Evolutionary conservation across 2,329 filamentous ascomycete genomes (phyloP), one percentile per base, ranked within the genome.

Genomic region (Aspergillus fischeri): DNA sequence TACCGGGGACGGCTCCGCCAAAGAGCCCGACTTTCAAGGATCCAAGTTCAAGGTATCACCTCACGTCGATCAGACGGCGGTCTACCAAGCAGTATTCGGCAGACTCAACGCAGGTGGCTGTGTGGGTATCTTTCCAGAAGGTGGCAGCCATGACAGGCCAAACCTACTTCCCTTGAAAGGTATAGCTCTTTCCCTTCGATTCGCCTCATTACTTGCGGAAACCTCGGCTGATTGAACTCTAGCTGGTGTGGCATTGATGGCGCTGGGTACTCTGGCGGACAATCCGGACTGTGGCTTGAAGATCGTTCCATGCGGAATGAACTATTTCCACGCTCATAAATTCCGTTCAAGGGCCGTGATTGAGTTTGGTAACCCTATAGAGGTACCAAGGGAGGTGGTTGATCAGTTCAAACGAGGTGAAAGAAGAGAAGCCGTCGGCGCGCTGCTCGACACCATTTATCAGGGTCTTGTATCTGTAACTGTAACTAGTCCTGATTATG

Each of bases 251-350:
- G 94, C 94, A 57, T 94, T 99, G 70, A 99, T 99, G 93, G 94
- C 93, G 11, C 83, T 99, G 38, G 93, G 93, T 42, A 89, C 94
- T 1, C 80, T 97, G 52, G 91, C 90, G 4, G 87, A 91, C 56
- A 86, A 92, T 60, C 92, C 92, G 2, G 83, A 93, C 62, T 96
- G 91, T 70, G 91, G 90, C 29, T 80, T 99, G 60, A 95, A 92
- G 75, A 97, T 99, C 66, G 91, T 99, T 25, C 94, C 94, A 3
- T 92, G 94, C 52, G 93, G 93, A 67, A 97, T 99, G 93, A 99
- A 99, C 76, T 99, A 99, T 76, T 99, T 99, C 77, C 93, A 97
- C 75, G 90, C 93, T 0, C 93, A 99, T 81, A 99, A 97, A 74
- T 99, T 99, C 76, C 89, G 93, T 49, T 97, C 93, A 62, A 86